A percentile compares a stretch with the other conserved stretches of the same genome.
Conservation (phyloP, 805 yeast genomes). For the Millerozyma acaciae region DNA sequence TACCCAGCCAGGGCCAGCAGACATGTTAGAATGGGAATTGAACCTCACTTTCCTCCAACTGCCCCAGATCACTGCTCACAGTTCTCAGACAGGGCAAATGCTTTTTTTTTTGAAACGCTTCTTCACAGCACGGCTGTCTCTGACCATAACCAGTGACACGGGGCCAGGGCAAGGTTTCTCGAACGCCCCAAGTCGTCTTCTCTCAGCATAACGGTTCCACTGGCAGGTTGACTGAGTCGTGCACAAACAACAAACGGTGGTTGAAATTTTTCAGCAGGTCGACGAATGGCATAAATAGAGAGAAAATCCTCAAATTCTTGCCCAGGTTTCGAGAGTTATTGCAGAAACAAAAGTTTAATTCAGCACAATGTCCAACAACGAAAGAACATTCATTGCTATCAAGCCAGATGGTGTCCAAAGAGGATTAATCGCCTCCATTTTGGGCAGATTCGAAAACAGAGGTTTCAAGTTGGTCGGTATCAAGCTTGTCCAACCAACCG, state of each 20-base stretch:
- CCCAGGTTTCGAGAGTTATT: background rate
- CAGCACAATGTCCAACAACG: conserved; percentile 53
- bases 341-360: background rate
- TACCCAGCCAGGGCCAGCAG: no score
- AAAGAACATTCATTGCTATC: conserved; percentile 89
- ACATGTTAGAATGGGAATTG: no score
- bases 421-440: conserved; percentile 86
- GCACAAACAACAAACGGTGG: background rate
- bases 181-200: no score
- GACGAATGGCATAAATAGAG: conserved; percentile 5
- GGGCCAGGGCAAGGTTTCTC: background rate
- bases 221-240: no score
- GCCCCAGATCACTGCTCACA: no score
- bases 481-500: conserved; percentile 86
- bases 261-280: conserved; percentile 6
- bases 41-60: no score
- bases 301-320: conserved; percentile 1
- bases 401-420: conserved; percentile 99
- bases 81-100: no score
- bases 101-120: no score
- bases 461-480: conserved; percentile 97
- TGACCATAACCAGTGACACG: background rate
- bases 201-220: background rate
- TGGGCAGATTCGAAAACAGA: conserved; percentile 92
- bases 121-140: background rate